A percentile compares a stretch with the other conserved stretches of the same genome.
phyloP scores from a whole-genome alignment of 768 basidiomycete species.

The Auricularia sp. region DNA sequence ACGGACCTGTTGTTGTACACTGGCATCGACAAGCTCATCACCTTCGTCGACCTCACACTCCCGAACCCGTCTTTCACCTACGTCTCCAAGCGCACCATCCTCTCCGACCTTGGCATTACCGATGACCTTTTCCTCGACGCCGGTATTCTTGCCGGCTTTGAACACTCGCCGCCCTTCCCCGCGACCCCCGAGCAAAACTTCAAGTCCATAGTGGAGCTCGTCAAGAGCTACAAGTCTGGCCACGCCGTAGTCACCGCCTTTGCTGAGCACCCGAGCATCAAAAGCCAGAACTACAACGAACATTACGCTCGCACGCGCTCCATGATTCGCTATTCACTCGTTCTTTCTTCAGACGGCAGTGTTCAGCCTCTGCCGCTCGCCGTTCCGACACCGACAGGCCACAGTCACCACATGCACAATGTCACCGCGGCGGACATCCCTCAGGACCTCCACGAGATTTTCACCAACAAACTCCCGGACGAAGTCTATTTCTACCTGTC shows the following conservation, averaged over 20 bases:
- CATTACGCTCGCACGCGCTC: conserved; percentile 81
- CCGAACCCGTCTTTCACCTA: conserved; percentile 67
- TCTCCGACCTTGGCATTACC: conserved; percentile 51
- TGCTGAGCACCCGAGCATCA: conserved; percentile 73
- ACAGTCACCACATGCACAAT: conserved; percentile 42
- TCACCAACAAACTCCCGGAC: conserved; percentile 88
- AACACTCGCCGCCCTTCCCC: conserved; percentile 70
- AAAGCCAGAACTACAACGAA: conserved; percentile 69
- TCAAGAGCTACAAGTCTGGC: conserved; percentile 87
- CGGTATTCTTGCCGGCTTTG: conserved; percentile 84
- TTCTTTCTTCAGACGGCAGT: conserved; percentile 78
- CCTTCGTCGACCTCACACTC: conserved; percentile 67
- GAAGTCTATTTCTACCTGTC: conserved; percentile 96
- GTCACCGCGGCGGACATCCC: conserved; percentile 85
- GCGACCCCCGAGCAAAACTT: conserved; percentile 65
- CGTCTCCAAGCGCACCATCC: conserved; percentile 67
- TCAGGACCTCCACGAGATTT: conserved; percentile 84
- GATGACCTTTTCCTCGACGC: conserved; percentile 95
- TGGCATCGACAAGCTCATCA: conserved; percentile 80
- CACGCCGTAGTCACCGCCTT: conserved; percentile 68
- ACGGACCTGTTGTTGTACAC: conserved; percentile 87
- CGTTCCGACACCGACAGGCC: conserved; percentile 40
- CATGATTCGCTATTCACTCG: conserved; percentile 85
- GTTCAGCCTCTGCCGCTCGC: conserved; percentile 76
- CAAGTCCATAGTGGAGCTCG: conserved; percentile 83